Evolutionary conservation across 768 basidiomycete species (phyloP).

Genomic region (Pulveroboletus sp.): DNA sequence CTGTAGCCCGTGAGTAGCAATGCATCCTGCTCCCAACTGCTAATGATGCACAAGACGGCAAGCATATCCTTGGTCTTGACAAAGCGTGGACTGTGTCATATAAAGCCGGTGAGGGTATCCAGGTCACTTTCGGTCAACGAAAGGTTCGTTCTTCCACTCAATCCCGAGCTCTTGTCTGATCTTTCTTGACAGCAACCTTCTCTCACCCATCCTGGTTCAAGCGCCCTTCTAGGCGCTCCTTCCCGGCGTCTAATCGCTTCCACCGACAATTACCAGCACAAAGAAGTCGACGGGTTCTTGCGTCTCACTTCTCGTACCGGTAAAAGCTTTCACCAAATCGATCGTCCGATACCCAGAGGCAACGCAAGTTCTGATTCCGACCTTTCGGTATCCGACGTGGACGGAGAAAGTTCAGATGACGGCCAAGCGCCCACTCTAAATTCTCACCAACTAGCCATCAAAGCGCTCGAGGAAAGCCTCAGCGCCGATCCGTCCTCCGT

Average conservation of each 20-base stretch:
- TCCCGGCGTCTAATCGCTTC: conserved; percentile 44
- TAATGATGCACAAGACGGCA: conserved; percentile 47
- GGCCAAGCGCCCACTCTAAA: conserved; percentile 35
- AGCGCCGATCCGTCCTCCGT: conserved; percentile 47
- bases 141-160: conserved; percentile 34
- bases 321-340: conserved; percentile 36
- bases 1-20: conserved; percentile 50
- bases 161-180: conserved; percentile 4
- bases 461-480: conserved; percentile 54
- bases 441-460: conserved; percentile 58
- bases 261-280: conserved; percentile 42
- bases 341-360: conserved; percentile 46
- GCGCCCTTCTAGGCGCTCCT: conserved; percentile 49
- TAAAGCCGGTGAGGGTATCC: conserved; percentile 59
- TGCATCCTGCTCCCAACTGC: conserved; percentile 28
- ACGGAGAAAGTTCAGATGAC: conserved; percentile 35
- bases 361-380: conserved; percentile 34
- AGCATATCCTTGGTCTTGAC: conserved; percentile 61
- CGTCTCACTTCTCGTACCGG: conserved; percentile 46
- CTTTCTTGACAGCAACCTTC: conserved; percentile 37
- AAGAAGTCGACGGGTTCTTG: conserved; percentile 67
- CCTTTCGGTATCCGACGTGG: conserved; percentile 29
- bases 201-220: conserved; percentile 55
- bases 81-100: conserved; percentile 44
- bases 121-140: conserved; percentile 45